phyloP scores from a whole-genome alignment of 345 rosid genomes.

The Raphanus raphanistrum region DNA sequence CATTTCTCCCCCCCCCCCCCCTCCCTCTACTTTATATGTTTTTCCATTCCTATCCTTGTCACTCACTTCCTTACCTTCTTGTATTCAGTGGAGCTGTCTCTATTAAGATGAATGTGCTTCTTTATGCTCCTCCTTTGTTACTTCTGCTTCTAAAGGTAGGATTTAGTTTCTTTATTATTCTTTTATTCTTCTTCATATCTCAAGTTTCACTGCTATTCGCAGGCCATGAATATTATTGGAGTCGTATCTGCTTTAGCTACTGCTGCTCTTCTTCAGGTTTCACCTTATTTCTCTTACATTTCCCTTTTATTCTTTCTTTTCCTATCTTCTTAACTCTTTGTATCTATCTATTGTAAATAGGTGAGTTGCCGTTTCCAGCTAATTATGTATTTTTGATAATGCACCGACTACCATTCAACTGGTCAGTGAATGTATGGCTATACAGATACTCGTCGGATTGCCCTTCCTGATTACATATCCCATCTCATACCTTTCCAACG shows the following conservation, averaged over 20 bases:
- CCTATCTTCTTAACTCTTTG: slow-evolving; percentile 31
- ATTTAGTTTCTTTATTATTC: slow-evolving; percentile 1
- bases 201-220: slow-evolving; percentile 36
- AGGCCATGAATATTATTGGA: slow-evolving; percentile 76
- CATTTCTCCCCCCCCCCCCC: too few species aligned
- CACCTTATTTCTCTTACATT: slow-evolving; percentile 17
- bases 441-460: slow-evolving; percentile 88
- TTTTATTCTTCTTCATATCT: slow-evolving; percentile 29
- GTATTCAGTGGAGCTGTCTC: slow-evolving; percentile 57
- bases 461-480: slow-evolving; percentile 80
- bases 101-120: slow-evolving; percentile 91
- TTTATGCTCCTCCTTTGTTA: slow-evolving; percentile 84
- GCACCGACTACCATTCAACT: slow-evolving; percentile 26
- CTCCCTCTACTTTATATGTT: background rate
- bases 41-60: slow-evolving; percentile 3
- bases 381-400: slow-evolving; percentile 32
- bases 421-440: slow-evolving; percentile 44
- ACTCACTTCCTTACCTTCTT: too few species aligned
- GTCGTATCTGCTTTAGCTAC: slow-evolving; percentile 75
- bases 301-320: background rate
- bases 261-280: slow-evolving; percentile 94
- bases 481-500: slow-evolving; percentile 66
- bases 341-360: slow-evolving; percentile 36
- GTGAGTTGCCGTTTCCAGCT: slow-evolving; percentile 59
- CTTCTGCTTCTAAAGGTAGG: slow-evolving; percentile 69